Base-by-base conservation (phyloP, 176 grass and related monocot species). In the Eragrostis curvula region DNA sequence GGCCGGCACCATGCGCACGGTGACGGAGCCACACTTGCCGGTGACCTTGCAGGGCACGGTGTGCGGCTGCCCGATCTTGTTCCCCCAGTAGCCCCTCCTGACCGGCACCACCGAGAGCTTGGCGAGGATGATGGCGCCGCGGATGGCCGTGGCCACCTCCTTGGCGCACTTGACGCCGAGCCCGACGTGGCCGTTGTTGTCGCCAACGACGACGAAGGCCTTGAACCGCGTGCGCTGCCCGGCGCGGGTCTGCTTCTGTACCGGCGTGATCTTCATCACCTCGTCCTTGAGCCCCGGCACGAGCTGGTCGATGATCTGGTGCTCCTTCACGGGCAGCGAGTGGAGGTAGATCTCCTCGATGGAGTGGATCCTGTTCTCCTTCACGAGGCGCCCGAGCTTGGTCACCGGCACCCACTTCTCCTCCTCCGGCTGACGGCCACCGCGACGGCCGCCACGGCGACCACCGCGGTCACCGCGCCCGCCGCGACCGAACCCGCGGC, bases 1-100 rank as follows among this genome's bases (percentile, higher is more conserved):
- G 2, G 92, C 92, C 10, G 92, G 94, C 47, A 97, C 94, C 94
- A 97, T 93, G 42, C 94, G 82, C 20, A 97, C 91, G 14, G 94
- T 97, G 58, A 93, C 94, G 18, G 94, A 97, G 0, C 94, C 94
- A 0, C 94, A 97, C 86, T 97, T 97, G 3, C 94, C 94, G 2
- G 94, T 97, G 63, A 97, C 94, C 86, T 97, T 97, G 86, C 94
- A 97, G 0, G 94, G 94, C 44, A 93, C 94, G 1, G 94, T 97
- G 84, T 97, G 94, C 6, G 94, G 94, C 84, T 73, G 57, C 0
- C 94, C 94, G 11, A 97, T 97, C 94, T 97, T 97, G 86, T 97
- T 97, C 13, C 94, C 94, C 94, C 94, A 97, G 86, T 93, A 97
- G 0, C 94, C 94, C 73, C 94, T 87, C 86, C 94, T 76, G 27